These are phyloP conservation scores for Lenwebbia sp. DNA, from an alignment of 345 rosid genomes.

Conservation along the genomic window DNA sequence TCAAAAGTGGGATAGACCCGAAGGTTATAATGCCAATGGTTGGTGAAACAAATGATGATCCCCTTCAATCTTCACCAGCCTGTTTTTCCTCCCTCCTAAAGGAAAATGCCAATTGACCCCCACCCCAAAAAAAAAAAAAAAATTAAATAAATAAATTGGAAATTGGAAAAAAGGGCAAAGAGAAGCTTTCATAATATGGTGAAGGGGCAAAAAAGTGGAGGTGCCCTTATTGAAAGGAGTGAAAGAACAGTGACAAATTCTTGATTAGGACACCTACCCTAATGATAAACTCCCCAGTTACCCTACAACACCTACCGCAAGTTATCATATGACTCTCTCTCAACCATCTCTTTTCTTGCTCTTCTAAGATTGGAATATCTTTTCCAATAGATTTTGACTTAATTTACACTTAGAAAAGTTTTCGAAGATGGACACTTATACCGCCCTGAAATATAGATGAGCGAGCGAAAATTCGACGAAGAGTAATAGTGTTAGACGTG, in stretches of 20 bases:
- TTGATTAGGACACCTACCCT: conserved; percentile 29
- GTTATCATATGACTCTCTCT: not conserved
- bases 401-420: not conserved
- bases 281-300: conserved; percentile 14
- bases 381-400: not conserved
- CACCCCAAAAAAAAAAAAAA: not conserved
- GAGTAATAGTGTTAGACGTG: not conserved
- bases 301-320: conserved; percentile 18
- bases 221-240: not conserved
- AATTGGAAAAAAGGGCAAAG: not conserved
- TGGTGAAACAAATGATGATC: conserved; percentile 36
- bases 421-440: not conserved
- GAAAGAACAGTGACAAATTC: conserved; percentile 7
- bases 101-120: not conserved
- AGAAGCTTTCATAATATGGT: not conserved
- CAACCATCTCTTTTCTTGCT: not conserved
- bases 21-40: conserved; percentile 19
- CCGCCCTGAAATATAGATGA: not conserved
- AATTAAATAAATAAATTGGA: not conserved
- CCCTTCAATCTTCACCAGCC: not conserved
- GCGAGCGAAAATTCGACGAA: not conserved
- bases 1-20: not conserved
- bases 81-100: conserved; percentile 1
- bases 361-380: not conserved
- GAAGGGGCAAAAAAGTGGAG: not conserved